Percentiles rank a stretch among this genome's conserved stretches.
phyloP scores from a whole-genome alignment of 495 filamentous ascomycete genomes.

The Annulohypoxylon nitens region DNA sequence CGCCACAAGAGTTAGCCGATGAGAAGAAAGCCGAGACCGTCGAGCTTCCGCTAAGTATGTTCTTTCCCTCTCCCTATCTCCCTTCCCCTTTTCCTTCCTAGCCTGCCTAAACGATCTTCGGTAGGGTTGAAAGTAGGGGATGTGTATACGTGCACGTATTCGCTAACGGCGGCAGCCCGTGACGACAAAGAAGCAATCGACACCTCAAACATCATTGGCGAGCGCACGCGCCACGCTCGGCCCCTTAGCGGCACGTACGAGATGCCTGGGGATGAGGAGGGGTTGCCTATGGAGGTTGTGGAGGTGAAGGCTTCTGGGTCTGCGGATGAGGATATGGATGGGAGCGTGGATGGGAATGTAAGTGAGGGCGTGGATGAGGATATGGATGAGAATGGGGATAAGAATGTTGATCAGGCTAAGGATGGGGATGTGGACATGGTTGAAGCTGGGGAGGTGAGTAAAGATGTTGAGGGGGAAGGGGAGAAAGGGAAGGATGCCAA shows the following conservation, averaged over 20 bases:
- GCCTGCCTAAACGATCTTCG: too few relatives aligned
- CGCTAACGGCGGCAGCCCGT: conserved; percentile 25
- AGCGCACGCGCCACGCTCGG: conserved; percentile 52
- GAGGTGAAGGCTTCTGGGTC: not conserved
- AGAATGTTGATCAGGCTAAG: conserved; percentile 1
- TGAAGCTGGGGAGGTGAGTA: not conserved
- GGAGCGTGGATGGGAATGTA: not conserved
- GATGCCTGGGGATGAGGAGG: conserved; percentile 53
- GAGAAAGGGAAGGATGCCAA: not conserved
- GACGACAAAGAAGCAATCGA: conserved; percentile 57
- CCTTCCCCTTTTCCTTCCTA: not conserved
- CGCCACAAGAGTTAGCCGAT: conserved; percentile 65
- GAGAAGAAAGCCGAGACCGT: conserved; percentile 63
- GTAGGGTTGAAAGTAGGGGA: too few relatives aligned
- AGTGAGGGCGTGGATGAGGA: not conserved
- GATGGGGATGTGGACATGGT: not conserved
- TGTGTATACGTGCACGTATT: too few relatives aligned
- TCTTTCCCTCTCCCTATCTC: not conserved
- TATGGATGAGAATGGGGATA: not conserved
- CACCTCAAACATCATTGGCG: conserved; percentile 51
- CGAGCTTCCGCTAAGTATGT: conserved; percentile 62
- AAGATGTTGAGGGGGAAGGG: not conserved
- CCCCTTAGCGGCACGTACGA: conserved; percentile 45
- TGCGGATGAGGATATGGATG: not conserved
- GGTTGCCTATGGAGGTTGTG: conserved; percentile 19